phyloP scores from a whole-genome alignment of 768 basidiomycete genomes.

The Crassisporium funariophilum region DNA sequence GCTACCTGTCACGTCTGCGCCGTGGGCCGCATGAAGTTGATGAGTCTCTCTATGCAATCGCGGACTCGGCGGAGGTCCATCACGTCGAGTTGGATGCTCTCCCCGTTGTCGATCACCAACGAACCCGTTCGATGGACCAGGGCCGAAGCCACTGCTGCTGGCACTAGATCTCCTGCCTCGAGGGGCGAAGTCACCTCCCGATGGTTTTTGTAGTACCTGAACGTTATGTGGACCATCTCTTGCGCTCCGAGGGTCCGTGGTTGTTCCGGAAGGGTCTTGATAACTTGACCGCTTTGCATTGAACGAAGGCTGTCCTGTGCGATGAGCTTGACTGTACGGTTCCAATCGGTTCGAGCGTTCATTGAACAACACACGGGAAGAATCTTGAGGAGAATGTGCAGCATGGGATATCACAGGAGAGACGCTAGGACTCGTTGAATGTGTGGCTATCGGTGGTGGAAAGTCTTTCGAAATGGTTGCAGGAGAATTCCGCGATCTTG shows the following conservation, averaged over 20 bases:
- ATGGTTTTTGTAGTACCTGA: slow-evolving; percentile 64
- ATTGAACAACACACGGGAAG: slow-evolving; percentile 87
- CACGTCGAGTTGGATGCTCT: slow-evolving; percentile 34
- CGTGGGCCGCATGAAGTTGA: slow-evolving; percentile 12
- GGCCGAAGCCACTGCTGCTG: slow-evolving; percentile 27
- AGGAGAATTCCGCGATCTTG: slow-evolving; percentile 63
- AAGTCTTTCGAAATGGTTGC: slow-evolving; percentile 44
- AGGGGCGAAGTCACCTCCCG: slow-evolving; percentile 27
- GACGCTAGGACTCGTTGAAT: slow-evolving; percentile 21
- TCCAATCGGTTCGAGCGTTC: slow-evolving; percentile 91
- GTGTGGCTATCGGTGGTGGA: slow-evolving; percentile 26
- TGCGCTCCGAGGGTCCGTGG: slow-evolving; percentile 42
- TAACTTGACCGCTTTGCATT: slow-evolving; percentile 46
- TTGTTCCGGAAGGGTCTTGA: slow-evolving; percentile 39
- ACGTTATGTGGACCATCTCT: slow-evolving; percentile 50
- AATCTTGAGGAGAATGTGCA: slow-evolving; percentile 53
- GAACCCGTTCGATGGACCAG: slow-evolving; percentile 25
- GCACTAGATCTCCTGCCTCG: slow-evolving; percentile 37
- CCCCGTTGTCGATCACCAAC: slow-evolving; percentile 24
- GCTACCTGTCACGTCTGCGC: slow-evolving; percentile 32
- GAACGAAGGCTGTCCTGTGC: slow-evolving; percentile 41
- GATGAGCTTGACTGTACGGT: slow-evolving; percentile 65
- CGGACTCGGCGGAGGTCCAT: slow-evolving; percentile 42
- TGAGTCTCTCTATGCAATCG: slow-evolving; percentile 33
- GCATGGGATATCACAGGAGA: slow-evolving; percentile 38